phyloP scores from a whole-genome alignment of 352 stramenopile species.

The Elongisporangium undulatum region DNA sequence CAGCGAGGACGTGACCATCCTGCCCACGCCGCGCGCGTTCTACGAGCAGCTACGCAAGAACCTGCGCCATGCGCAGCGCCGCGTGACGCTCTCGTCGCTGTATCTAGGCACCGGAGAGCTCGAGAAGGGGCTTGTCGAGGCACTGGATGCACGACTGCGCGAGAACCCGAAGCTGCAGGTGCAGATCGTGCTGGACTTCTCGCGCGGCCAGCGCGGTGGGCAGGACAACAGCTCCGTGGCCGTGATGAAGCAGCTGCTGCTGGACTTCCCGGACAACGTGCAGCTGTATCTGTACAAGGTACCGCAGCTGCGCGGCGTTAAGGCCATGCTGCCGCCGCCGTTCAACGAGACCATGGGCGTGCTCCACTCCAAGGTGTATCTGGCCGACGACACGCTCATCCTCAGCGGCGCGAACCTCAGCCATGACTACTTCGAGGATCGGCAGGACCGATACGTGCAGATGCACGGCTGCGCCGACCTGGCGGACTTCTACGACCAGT shows the following conservation, averaged over 20 bases:
- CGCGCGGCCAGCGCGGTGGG: conserved; percentile 50
- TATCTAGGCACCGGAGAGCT: conserved; percentile 67
- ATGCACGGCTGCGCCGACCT: conserved; percentile 42
- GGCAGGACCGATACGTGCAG: conserved; percentile 79
- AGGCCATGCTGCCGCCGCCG: conserved; percentile 53
- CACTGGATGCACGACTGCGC: conserved; percentile 28
- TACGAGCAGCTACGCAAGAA: conserved; percentile 61
- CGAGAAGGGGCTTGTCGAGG: conserved; percentile 37
- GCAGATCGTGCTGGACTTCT: conserved; percentile 68
- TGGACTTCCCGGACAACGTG: conserved; percentile 45
- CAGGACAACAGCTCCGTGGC: conserved; percentile 45
- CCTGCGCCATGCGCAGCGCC: conserved; percentile 36
- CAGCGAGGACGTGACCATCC: conserved; percentile 40
- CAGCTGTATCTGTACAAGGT: conserved; percentile 67
- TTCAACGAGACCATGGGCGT: conserved; percentile 85
- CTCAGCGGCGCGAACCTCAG: conserved; percentile 82
- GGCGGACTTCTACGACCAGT: conserved; percentile 65
- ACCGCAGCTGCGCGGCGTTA: conserved; percentile 57
- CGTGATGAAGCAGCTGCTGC: conserved; percentile 46
- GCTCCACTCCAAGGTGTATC: conserved; percentile 81
- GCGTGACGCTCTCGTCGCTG: conserved; percentile 62
- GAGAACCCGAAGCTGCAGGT: conserved; percentile 46
- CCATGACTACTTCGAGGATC: conserved; percentile 80
- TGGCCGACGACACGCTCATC: conserved; percentile 76
- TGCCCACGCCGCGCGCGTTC: conserved; percentile 49